Base-by-base conservation (phyloP, 208 protist genomes). In the Leishmania martiniquensis region DNA sequence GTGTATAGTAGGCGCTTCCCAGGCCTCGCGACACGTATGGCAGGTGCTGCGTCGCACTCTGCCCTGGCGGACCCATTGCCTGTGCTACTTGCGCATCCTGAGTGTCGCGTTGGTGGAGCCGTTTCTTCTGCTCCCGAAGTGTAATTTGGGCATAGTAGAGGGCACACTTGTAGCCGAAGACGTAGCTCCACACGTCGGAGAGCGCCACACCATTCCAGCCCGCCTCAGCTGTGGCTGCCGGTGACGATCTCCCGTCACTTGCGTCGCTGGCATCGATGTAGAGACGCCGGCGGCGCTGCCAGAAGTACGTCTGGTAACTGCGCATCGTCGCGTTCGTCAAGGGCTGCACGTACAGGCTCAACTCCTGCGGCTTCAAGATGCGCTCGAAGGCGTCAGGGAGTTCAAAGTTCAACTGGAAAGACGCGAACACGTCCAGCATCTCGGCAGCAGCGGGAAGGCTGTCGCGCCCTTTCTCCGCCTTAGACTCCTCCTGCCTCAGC, bases 121-220 rank as follows among this genome's bases (percentile, higher is more conserved):
- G 67, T 75, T 95, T 95, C 65, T 90, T 89, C 42, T 92, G 85
- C 55, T 88, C 86, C 22, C 82, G 86, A 68, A 97, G 83, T 25
- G 86, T 85, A 39, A 92, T 77, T 69, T 91, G 89, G 13, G 90
- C 84, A 76, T 94, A 96, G 77, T 91, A 86, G 25, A 97, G 85
- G 15, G 91, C 87, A 78, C 94, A 97, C 51, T 91, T 76, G 77
- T 96, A 95, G 7, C 92, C 94, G 81, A 97, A 97, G 10, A 85
- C 75, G 81, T 87, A 89, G 74, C 91, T 96, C 92, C 94, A 97
- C 39, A 88, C 84, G 72, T 95, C 91, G 1, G 77, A 69, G 49
- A 87, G 76, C 10, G 47, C 49, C 17, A 83, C n/a, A 17, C 75
- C 69, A 15, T 17, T 29, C 55, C 39, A 13, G n/a, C 63, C 47